Base-by-base conservation (phyloP, 352 stramenopile genomes). In the Globisporangium abappressorium region DNA sequence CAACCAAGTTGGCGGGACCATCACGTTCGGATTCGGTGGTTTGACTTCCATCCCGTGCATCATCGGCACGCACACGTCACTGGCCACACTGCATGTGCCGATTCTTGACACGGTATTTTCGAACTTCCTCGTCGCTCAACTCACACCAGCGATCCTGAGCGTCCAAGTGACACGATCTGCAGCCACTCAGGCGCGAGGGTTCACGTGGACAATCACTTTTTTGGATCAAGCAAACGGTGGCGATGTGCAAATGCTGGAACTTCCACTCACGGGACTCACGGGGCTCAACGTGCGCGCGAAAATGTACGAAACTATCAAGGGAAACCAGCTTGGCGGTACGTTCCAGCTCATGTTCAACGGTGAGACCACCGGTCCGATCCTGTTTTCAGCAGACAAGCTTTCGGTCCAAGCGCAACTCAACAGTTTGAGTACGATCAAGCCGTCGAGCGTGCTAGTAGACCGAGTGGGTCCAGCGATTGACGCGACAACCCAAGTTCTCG, bases 291-390 rank as follows among this genome's bases (percentile, higher is more conserved):
- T 73, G 0, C 60, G 65, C 1, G 82, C 88, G 6, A 70, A 64
- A 2, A 79, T 98, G 46, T 76, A 75, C 28, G 92, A 98, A 71
- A 76, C 71, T 1, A 70, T 89, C 9, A 90, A 87, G 59, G 96
- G 94, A 14, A 98, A 97, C 46, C 73, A 98, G 54, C 70, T 99
- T 20, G 70, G 83, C 8, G 94, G 95, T 4, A 96, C 85, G 0
- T 99, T 98, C 60, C 93, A 97, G 70, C 83, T 99, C 12, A 83
- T 82, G n/a, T 98, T 96, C 71, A 90, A 97, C 61, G 92, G 93
- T n/a, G 90, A 98, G 69, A 97, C 92, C 2, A 98, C 96, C 0
- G 91, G 87, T 15, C 85, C 93, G 22, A 95, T 99, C 34, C 68
- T 85, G 22, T 93, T 96, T 68, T 85, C 93, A 47, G 93, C 93